phyloP scores from a whole-genome alignment of 176 grass and related monocot genomes.

The Phragmites australis region DNA sequence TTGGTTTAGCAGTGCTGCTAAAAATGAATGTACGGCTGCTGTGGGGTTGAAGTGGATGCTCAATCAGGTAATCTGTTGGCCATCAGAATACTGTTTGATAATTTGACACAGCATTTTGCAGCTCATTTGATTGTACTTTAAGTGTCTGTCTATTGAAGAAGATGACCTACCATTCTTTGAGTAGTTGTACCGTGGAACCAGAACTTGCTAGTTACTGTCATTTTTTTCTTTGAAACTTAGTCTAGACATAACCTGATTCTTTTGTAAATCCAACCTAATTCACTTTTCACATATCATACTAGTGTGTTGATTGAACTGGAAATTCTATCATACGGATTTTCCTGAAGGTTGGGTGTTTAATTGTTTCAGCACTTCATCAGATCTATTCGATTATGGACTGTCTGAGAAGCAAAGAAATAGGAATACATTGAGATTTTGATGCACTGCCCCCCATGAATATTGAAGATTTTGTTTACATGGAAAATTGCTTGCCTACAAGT shows the following conservation, averaged over 20 bases:
- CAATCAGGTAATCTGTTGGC: conserved; percentile 71
- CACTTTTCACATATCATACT: background rate
- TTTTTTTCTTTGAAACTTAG: background rate
- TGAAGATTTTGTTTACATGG: background rate
- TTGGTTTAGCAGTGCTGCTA: conserved; percentile 94
- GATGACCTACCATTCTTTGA: background rate
- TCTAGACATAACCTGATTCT: background rate
- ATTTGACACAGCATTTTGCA: background rate
- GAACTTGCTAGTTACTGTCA: background rate
- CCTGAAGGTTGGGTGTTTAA: background rate
- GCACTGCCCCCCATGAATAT: background rate
- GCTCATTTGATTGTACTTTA: background rate
- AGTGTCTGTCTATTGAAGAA: background rate
- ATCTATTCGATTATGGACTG: background rate
- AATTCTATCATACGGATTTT: background rate
- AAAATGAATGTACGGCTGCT: conserved; percentile 90
- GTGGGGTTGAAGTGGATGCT: conserved; percentile 98
- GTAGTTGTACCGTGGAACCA: background rate
- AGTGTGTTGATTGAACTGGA: background rate
- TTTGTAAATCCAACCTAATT: background rate
- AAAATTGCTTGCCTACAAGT: background rate
- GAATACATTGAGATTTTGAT: background rate
- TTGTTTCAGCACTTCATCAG: background rate
- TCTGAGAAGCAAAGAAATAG: background rate
- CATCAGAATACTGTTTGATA: background rate